A percentile compares a stretch with the other conserved stretches of the same genome.
Conservation (phyloP, 2,329 filamentous ascomycete species). For the Biscogniauxia marginata region DNA sequence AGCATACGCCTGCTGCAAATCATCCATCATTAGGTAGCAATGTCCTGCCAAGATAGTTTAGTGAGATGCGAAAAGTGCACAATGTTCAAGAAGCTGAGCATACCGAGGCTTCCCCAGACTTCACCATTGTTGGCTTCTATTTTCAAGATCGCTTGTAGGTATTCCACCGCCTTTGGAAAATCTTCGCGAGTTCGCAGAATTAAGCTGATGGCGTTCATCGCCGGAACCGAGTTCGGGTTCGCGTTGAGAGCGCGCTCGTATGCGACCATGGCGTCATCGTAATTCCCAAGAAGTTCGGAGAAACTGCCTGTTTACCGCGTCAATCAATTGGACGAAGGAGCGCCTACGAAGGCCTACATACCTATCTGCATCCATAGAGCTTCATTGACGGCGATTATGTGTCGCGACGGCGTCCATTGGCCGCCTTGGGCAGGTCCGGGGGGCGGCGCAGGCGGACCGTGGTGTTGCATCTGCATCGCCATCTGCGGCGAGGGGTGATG, state of each 20-base stretch:
- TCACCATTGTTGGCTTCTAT: constrained; percentile 88
- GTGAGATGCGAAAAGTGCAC: constrained; percentile 3
- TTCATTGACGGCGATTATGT: constrained; percentile 79
- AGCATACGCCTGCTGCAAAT: constrained; percentile 92
- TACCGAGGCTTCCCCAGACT: constrained; percentile 93
- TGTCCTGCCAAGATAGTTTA: constrained; percentile 62
- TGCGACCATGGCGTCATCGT: constrained; percentile 83
- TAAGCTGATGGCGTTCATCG: constrained; percentile 91
- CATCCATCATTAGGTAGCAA: constrained; percentile 98
- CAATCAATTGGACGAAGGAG: constrained; percentile 13
- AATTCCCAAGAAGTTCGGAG: constrained; percentile 82
- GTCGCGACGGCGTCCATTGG: constrained; percentile 67
- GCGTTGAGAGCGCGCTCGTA: constrained; percentile 88
- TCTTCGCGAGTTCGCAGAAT: constrained; percentile 90
- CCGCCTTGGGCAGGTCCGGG: constrained; percentile 53
- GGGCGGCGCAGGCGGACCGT: constrained; percentile 63
- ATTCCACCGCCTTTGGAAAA: constrained; percentile 91
- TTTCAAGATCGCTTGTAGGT: constrained; percentile 85
- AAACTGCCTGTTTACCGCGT: constrained; percentile 64
- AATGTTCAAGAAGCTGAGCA: constrained; percentile 25
- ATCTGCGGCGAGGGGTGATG: constrained; percentile 80
- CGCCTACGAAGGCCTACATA: constrained; percentile 45
- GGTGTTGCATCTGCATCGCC: constrained; percentile 66
- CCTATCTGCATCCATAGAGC: constrained; percentile 89
- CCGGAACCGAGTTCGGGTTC: constrained; percentile 83